Evolutionary conservation across 768 basidiomycete species (phyloP).

Genomic region (Leccinellum albellum): DNA sequence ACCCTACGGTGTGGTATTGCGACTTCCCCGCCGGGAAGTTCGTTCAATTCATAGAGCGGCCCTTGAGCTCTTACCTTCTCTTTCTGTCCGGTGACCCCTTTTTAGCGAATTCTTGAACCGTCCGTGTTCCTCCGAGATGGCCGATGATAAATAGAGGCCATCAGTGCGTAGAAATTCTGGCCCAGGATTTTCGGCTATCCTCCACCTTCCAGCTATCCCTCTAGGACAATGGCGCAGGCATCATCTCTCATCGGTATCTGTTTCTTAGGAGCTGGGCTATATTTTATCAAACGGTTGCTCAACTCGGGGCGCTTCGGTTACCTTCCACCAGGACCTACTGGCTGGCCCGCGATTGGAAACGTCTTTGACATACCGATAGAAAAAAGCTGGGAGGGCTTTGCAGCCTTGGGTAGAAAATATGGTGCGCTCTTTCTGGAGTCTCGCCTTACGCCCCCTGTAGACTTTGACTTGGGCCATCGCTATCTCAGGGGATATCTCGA

Average conservation of each 20-base stretch:
- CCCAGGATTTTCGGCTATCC: not conserved
- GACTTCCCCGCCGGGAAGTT: not conserved
- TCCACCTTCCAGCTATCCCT: not conserved
- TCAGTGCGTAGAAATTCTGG: not conserved
- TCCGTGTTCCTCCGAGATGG: not conserved
- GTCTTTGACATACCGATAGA: constrained; percentile 49
- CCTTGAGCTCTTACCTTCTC: not conserved
- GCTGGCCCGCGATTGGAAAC: constrained; percentile 48
- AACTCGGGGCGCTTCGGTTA: not conserved
- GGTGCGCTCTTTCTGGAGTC: constrained; percentile 32
- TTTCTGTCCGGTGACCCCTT: not conserved
- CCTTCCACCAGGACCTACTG: constrained; percentile 22
- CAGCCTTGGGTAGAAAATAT: constrained; percentile 50
- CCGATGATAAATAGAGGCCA: not conserved
- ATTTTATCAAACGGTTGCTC: not conserved
- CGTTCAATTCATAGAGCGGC: not conserved
- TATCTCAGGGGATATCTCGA: constrained; percentile 19
- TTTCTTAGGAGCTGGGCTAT: constrained; percentile 18
- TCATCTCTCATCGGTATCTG: not conserved
- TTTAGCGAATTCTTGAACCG: not conserved
- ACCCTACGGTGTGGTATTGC: not conserved
- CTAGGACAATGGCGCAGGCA: not conserved
- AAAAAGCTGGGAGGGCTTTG: constrained; percentile 50
- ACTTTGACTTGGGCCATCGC: constrained; percentile 6
- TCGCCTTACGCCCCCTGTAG: not conserved